Evolutionary conservation across 2,329 filamentous ascomycete species (phyloP).

Genomic region (Orbilia ellipsospora): DNA sequence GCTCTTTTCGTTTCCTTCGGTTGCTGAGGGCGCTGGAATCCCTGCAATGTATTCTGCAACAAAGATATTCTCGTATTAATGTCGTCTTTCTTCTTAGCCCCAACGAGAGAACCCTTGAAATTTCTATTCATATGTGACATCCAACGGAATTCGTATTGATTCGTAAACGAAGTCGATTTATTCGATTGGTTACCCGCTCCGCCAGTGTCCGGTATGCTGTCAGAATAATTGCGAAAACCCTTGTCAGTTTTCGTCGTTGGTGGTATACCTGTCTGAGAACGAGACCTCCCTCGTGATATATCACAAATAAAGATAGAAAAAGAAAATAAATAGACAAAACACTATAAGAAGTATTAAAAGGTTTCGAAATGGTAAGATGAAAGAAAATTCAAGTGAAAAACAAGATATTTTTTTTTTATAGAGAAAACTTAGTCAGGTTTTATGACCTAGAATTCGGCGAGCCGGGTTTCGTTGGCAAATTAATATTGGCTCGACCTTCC

Average conservation of each 20-base stretch:
- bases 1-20: slow-evolving; percentile 1
- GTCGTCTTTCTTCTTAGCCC: slow-evolving; percentile 47
- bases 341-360: too few relatives aligned
- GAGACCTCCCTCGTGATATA: slow-evolving; percentile 30
- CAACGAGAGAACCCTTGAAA: slow-evolving; percentile 49
- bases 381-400: too few relatives aligned
- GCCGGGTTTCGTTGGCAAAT: too few relatives aligned
- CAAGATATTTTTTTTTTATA: too few relatives aligned
- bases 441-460: too few relatives aligned
- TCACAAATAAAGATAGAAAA: slow-evolving; percentile 20
- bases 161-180: neutral
- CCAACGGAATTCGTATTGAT: slow-evolving; percentile 38
- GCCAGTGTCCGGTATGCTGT: slow-evolving; percentile 39
- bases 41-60: slow-evolving; percentile 44
- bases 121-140: slow-evolving; percentile 45
- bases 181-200: slow-evolving; percentile 49
- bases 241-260: slow-evolving; percentile 45
- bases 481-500: too few relatives aligned
- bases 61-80: slow-evolving; percentile 49
- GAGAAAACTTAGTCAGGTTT: too few relatives aligned
- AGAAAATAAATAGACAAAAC: slow-evolving; percentile 3
- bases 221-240: slow-evolving; percentile 54
- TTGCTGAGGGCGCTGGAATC: slow-evolving; percentile 20
- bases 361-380: too few relatives aligned
- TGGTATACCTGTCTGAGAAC: slow-evolving; percentile 52